phyloP scores from a whole-genome alignment of 495 filamentous ascomycete genomes.

The Hyaloscypha finlandica region DNA sequence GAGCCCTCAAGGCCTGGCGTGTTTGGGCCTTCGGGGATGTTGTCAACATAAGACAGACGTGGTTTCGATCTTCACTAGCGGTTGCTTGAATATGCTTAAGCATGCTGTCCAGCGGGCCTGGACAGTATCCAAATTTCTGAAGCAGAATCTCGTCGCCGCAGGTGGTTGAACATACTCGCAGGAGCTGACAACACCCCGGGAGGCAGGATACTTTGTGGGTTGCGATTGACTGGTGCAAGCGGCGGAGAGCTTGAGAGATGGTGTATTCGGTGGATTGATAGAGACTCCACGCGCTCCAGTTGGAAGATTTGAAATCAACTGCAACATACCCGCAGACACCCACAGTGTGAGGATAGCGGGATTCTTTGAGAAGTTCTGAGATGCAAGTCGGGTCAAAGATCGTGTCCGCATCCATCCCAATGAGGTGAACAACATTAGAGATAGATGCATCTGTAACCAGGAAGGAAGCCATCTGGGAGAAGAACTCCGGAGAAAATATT shows the following conservation, averaged over 20 bases:
- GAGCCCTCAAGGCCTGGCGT: slow-evolving; percentile 34
- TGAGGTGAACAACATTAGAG: slow-evolving; percentile 30
- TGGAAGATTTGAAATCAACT: slow-evolving; percentile 31
- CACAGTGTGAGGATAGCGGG: slow-evolving; percentile 29
- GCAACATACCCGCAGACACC: slow-evolving; percentile 38
- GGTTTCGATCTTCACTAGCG: slow-evolving; percentile 35
- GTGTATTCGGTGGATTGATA: slow-evolving; percentile 38
- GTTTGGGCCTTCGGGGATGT: slow-evolving; percentile 31
- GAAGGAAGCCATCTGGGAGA: slow-evolving; percentile 6
- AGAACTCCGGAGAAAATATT: slow-evolving; percentile 33
- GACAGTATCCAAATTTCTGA: slow-evolving; percentile 36
- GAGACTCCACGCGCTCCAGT: slow-evolving; percentile 33
- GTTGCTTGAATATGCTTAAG: slow-evolving; percentile 35
- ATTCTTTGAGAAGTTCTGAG: slow-evolving; percentile 31
- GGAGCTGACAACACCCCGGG: slow-evolving; percentile 36
- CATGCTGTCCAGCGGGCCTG: slow-evolving; percentile 34
- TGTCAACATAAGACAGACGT: slow-evolving; percentile 37
- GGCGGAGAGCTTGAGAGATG: slow-evolving; percentile 36
- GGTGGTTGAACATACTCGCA: slow-evolving; percentile 35
- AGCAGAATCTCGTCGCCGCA: slow-evolving; percentile 36
- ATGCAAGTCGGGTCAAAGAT: slow-evolving; percentile 35
- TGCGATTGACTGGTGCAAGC: slow-evolving; percentile 34
- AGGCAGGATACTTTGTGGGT: slow-evolving; percentile 38
- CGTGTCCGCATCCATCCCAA: slow-evolving; percentile 41
- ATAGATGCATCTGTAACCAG: slow-evolving; percentile 31